Percentiles rank a stretch among this genome's conserved stretches.
Conservation (phyloP, 495 filamentous ascomycete genomes). For the Jackrogersella minutella region DNA sequence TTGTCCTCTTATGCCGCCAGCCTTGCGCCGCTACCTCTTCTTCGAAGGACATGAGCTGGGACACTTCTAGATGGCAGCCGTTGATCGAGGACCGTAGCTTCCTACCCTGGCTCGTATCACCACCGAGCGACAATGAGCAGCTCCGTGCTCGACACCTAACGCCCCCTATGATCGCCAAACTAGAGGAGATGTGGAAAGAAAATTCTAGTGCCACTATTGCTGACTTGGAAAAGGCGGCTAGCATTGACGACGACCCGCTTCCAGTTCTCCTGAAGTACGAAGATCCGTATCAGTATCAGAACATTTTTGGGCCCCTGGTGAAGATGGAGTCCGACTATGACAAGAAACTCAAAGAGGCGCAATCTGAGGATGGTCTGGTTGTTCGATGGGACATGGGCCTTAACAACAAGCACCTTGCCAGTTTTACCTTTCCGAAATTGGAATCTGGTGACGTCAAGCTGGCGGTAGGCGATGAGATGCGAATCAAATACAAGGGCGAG, state of each 20-base stretch:
- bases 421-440: slow-evolving; percentile 95
- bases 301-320: slow-evolving; percentile 96
- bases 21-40: slow-evolving; percentile 94
- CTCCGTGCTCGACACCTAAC: slow-evolving; percentile 92
- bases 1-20: slow-evolving; percentile 95
- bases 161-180: slow-evolving; percentile 93
- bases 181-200: slow-evolving; percentile 99
- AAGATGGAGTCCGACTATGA: slow-evolving; percentile 99
- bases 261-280: slow-evolving; percentile 95
- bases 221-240: slow-evolving; percentile 91
- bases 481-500: slow-evolving; percentile 94
- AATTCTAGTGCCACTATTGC: slow-evolving; percentile 87
- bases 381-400: slow-evolving; percentile 96
- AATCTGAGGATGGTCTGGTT: slow-evolving; percentile 92
- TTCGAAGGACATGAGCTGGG: slow-evolving; percentile 99
- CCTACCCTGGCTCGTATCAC: slow-evolving; percentile 88
- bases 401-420: slow-evolving; percentile 97
- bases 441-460: slow-evolving; percentile 98
- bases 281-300: slow-evolving; percentile 98
- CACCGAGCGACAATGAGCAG: slow-evolving; percentile 93
- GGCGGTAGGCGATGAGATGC: slow-evolving; percentile 98
- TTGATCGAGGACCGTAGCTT: slow-evolving; percentile 98
- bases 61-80: slow-evolving; percentile 97
- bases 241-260: slow-evolving; percentile 93
- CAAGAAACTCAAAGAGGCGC: slow-evolving; percentile 96